Conservation (phyloP, 2,329 filamentous ascomycete genomes). For the Chrysoporthe austroafricana region DNA sequence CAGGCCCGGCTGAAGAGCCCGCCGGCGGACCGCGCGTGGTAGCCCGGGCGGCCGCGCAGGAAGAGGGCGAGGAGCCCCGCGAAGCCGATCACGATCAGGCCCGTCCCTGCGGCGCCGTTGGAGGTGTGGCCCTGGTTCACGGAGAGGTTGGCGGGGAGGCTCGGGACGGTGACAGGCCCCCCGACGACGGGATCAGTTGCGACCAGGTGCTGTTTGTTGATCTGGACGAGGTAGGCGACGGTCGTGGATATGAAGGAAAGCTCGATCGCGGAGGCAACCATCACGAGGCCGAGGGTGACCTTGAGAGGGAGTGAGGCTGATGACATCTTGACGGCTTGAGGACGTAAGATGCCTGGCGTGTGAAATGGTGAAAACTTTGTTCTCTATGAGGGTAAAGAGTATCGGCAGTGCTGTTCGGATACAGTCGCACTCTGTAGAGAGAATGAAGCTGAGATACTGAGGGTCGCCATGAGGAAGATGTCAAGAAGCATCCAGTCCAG, state of each 20-base stretch:
- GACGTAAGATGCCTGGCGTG: not conserved
- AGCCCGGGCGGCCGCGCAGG: conserved; percentile 34
- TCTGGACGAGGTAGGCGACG: conserved; percentile 43
- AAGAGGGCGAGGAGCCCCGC: conserved; percentile 39
- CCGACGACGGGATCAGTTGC: conserved; percentile 37
- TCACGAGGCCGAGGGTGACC: conserved; percentile 38
- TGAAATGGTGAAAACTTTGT: not conserved
- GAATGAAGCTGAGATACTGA: not conserved
- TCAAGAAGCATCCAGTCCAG: not conserved
- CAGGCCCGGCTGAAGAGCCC: conserved; percentile 22
- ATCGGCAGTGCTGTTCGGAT: not conserved
- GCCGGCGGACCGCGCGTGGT: conserved; percentile 29
- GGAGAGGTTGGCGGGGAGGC: conserved; percentile 39
- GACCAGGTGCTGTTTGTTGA: conserved; percentile 36
- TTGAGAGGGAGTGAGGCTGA: conserved; percentile 29
- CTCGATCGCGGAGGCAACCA: conserved; percentile 44
- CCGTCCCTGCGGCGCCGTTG: conserved; percentile 46
- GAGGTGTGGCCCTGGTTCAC: conserved; percentile 47
- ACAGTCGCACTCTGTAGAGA: not conserved
- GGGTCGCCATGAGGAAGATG: not conserved
- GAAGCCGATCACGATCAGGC: conserved; percentile 40
- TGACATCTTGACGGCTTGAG: conserved; percentile 21
- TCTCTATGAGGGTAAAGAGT: not conserved
- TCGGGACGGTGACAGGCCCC: conserved; percentile 35
- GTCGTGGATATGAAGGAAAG: conserved; percentile 44